These are phyloP conservation scores for Pseudocercospora crystallina DNA, from an alignment of 2,329 filamentous ascomycete species.

Conservation along the genomic window DNA sequence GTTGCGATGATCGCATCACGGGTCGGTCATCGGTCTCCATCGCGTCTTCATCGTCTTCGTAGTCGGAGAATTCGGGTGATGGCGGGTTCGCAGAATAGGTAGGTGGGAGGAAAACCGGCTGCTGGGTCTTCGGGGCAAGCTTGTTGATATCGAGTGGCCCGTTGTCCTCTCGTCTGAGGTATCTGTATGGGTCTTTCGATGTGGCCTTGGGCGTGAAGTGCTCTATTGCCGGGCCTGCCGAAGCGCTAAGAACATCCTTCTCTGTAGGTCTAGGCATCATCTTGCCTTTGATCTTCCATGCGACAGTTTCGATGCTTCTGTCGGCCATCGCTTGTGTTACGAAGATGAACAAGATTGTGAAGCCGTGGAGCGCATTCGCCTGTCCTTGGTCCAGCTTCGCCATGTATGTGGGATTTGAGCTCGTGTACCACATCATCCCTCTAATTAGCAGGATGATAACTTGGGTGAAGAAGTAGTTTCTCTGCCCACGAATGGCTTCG, in stretches of 20 bases:
- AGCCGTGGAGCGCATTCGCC: constrained; percentile 55
- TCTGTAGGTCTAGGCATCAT: constrained; percentile 36
- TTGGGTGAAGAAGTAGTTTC: constrained; percentile 67
- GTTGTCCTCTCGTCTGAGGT: constrained; percentile 25
- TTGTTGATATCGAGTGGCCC: constrained; percentile 39
- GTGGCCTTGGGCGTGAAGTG: constrained; percentile 28
- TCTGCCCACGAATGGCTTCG: constrained; percentile 42
- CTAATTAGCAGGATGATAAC: constrained; percentile 58
- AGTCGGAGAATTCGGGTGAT: constrained; percentile 28
- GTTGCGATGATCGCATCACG: constrained; percentile 22
- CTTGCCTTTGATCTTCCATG: constrained; percentile 32
- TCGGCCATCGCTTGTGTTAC: constrained; percentile 35
- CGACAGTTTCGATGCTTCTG: constrained; percentile 24
- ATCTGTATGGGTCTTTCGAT: constrained; percentile 27
- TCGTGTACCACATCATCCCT: constrained; percentile 39
- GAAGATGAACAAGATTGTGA: constrained; percentile 54
- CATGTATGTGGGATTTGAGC: constrained; percentile 24
- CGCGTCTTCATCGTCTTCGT: constrained; percentile 47
- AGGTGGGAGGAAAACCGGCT: constrained; percentile 14
- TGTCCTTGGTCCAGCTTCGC: constrained; percentile 26
- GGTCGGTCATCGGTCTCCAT: constrained; percentile 71
- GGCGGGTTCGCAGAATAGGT: constrained; percentile 22
- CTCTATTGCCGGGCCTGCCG: constrained; percentile 28
- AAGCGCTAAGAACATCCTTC: constrained; percentile 28
- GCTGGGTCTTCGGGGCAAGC: constrained; percentile 28